phyloP scores from a whole-genome alignment of 768 basidiomycete genomes.

The Coprinellus micaceus region DNA sequence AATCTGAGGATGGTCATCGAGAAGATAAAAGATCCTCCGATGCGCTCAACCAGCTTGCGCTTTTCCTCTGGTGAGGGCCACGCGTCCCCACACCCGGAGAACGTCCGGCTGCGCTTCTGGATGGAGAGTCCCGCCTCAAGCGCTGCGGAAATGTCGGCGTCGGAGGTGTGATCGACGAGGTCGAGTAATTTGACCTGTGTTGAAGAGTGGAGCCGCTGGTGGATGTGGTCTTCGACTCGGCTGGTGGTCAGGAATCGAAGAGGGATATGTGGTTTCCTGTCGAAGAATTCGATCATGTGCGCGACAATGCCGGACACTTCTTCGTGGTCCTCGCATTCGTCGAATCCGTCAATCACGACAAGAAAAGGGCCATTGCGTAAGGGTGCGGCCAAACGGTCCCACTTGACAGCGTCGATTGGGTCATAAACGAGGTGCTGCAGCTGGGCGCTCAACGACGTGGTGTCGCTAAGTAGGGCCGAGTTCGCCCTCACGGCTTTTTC shows the following conservation, averaged over 20 bases:
- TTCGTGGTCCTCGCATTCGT: neutral
- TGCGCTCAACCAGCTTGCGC: neutral
- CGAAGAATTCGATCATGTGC: neutral
- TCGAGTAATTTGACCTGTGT: neutral
- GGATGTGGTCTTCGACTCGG: neutral
- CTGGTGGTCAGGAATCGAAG: neutral
- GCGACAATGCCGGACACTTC: neutral
- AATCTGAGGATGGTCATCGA: neutral
- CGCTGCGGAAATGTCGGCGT: neutral
- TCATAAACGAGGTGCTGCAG: neutral
- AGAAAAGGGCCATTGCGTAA: neutral
- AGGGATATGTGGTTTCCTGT: neutral
- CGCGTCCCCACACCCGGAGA: neutral
- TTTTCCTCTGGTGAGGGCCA: neutral
- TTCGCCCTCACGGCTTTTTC: neutral
- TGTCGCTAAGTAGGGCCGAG: neutral
- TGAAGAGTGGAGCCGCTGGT: neutral
- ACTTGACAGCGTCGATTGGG: neutral
- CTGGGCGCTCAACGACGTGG: neutral
- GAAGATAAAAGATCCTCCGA: neutral
- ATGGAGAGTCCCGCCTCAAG: neutral
- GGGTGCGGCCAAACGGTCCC: neutral
- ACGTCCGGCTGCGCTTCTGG: neutral
- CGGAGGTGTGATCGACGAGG: neutral
- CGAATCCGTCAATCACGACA: conserved; percentile 1